A percentile compares a stretch with the other conserved stretches of the same genome.
Conservation (phyloP, 176 grass and related monocot species). For the Areca catechu region DNA sequence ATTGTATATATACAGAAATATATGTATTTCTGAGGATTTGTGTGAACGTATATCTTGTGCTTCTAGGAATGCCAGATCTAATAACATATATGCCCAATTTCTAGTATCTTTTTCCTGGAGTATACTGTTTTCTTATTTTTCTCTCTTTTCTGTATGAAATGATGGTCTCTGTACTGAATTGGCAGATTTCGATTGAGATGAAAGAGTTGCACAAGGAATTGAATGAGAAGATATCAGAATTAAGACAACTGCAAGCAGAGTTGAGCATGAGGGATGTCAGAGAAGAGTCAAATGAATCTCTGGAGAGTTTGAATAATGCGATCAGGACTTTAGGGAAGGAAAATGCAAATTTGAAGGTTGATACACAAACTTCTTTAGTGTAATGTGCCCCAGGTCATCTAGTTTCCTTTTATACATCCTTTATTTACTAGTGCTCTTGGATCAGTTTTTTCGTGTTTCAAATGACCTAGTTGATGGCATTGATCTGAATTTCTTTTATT, state of each 20-base stretch:
- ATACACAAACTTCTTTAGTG: neutral
- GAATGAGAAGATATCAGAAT: slow-evolving; percentile 51
- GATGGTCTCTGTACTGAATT: slow-evolving; percentile 12
- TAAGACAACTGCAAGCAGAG: slow-evolving; percentile 46
- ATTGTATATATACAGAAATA: no score
- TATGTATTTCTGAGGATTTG: no score
- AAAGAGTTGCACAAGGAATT: slow-evolving; percentile 54
- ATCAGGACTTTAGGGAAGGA: slow-evolving; percentile 68
- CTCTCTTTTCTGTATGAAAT: neutral
- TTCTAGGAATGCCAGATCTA: no score
- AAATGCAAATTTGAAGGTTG: slow-evolving; percentile 70
- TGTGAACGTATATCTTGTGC: no score
- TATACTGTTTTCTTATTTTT: neutral
- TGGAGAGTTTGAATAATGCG: slow-evolving; percentile 39
- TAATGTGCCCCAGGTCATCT: no score
- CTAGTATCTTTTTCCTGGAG: no score
- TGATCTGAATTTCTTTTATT: no score
- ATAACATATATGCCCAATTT: no score
- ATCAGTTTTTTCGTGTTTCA: neutral
- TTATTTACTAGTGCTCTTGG: slow-evolving; percentile 5
- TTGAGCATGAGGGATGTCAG: slow-evolving; percentile 35
- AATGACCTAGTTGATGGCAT: no score
- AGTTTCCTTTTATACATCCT: neutral
- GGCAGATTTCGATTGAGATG: slow-evolving; percentile 42
- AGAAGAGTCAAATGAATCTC: slow-evolving; percentile 31